Evolutionary conservation across 2,329 filamentous ascomycete genomes (phyloP), one percentile per base, ranked within the genome.

Genomic region (Aspergillus latus): DNA sequence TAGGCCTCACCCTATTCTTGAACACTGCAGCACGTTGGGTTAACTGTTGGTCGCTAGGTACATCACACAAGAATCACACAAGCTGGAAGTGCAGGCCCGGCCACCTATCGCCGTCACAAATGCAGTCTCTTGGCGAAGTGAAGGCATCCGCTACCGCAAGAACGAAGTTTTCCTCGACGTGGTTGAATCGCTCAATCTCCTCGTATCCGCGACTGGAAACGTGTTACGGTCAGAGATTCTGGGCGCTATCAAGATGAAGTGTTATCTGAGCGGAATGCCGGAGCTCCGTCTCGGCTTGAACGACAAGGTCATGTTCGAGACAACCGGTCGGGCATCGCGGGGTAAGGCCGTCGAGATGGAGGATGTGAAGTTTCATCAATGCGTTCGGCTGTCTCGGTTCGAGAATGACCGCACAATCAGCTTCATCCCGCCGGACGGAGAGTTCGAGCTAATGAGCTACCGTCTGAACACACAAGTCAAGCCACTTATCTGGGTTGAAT

Each of bases 231-330:
- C 92, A 6, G 94, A 99, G 78, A 99, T 99, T 66, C 82, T 99
- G 26, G 94, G 94, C 54, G 92, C 94, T 43, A 88, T 99, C 75
- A 99, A 99, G 80, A 97, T 99, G 94, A 99, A 99, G 78, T 99
- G 94, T 78, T 99, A 99, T 72, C 82, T 99, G 13, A 96, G 91
- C 46, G 94, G 94, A 57, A 99, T 99, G 94, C 94, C 94, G 9
- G 94, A 99, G 77, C 77, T 99, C 68, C 88, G 94, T 29, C 77
- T 99, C 49, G 94, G 94, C 4, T 78, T 99, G 71, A 99, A 99
- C 79, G 94, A 99, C 80, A 99, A 99, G 78, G 94, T 91, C 74
- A 99, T 99, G 94, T 99, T 99, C 70, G 94, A 99, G 78, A 96
- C 92, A 3, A 99, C 94, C 0, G 94, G 94, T 29, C 84, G 94